Conservation (phyloP, 2,329 filamentous ascomycete species). For the Rhytidhysteron rufulum region DNA sequence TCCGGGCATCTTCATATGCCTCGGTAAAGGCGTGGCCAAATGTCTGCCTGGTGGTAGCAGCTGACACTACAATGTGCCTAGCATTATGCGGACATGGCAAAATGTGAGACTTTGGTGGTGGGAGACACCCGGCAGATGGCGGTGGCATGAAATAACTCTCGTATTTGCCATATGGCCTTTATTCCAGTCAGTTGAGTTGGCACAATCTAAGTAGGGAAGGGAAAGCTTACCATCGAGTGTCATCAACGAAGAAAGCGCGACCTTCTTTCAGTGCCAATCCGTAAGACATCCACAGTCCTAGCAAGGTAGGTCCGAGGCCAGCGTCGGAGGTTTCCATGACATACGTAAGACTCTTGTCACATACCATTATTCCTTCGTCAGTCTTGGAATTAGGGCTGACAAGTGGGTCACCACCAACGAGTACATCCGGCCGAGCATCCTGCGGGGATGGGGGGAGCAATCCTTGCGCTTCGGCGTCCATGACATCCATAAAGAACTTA, state of each 20-base stretch:
- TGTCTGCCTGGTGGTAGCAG: conserved; percentile 60
- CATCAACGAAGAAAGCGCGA: conserved; percentile 78
- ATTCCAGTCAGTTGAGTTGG: not conserved
- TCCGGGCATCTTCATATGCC: conserved; percentile 48
- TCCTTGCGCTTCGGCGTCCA: conserved; percentile 63
- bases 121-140: conserved; percentile 61
- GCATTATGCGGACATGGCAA: conserved; percentile 76
- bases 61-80: conserved; percentile 69
- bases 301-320: conserved; percentile 71
- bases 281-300: conserved; percentile 81
- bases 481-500: conserved; percentile 68
- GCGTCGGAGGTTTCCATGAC: conserved; percentile 71
- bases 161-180: conserved; percentile 70
- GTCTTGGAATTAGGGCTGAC: conserved; percentile 18
- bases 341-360: conserved; percentile 70
- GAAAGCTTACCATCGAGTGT: conserved; percentile 62
- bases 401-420: conserved; percentile 35
- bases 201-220: not conserved
- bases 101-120: conserved; percentile 71
- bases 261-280: conserved; percentile 71
- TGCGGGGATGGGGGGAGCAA: conserved; percentile 51
- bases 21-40: conserved; percentile 60
- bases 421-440: conserved; percentile 32
- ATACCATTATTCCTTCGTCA: conserved; percentile 48
- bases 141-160: conserved; percentile 67